Evolutionary conservation across 768 basidiomycete genomes (phyloP).

Genomic region (Amanita subjunquillea): DNA sequence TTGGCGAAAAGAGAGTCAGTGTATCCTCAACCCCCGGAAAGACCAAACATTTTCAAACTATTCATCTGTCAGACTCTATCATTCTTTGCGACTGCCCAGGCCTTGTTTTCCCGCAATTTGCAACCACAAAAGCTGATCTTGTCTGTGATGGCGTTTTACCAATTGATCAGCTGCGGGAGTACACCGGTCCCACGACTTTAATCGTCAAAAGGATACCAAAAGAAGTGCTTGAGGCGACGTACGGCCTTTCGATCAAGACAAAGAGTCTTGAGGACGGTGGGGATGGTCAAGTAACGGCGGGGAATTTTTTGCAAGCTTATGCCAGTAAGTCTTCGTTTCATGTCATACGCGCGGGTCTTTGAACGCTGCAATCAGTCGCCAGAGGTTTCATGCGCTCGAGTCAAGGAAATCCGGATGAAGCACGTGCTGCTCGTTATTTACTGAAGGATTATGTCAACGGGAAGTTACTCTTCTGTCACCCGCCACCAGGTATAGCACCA

Average conservation of each 20-base stretch:
- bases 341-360: neutral
- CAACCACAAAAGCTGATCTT: conserved; percentile 90
- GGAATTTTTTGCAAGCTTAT: conserved; percentile 79
- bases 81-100: conserved; percentile 96
- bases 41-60: conserved; percentile 99
- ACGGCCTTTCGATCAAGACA: conserved; percentile 71
- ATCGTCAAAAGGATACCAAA: conserved; percentile 73
- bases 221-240: conserved; percentile 79
- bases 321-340: conserved; percentile 61
- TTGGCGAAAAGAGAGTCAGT: conserved; percentile 96
- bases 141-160: conserved; percentile 96
- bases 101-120: conserved; percentile 96
- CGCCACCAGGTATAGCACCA: conserved; percentile 64
- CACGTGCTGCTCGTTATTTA: conserved; percentile 83
- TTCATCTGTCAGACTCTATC: conserved; percentile 81
- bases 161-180: conserved; percentile 93
- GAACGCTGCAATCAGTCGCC: conserved; percentile 52
- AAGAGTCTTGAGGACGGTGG: conserved; percentile 73
- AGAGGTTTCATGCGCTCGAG: conserved; percentile 89
- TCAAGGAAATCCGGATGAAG: conserved; percentile 96
- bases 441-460: conserved; percentile 97
- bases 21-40: conserved; percentile 97
- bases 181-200: conserved; percentile 75
- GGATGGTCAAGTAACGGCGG: conserved; percentile 60
- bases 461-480: conserved; percentile 82